phyloP scores from a whole-genome alignment of 2,329 filamentous ascomycete genomes.

The Alternaria novae-zelandiae region DNA sequence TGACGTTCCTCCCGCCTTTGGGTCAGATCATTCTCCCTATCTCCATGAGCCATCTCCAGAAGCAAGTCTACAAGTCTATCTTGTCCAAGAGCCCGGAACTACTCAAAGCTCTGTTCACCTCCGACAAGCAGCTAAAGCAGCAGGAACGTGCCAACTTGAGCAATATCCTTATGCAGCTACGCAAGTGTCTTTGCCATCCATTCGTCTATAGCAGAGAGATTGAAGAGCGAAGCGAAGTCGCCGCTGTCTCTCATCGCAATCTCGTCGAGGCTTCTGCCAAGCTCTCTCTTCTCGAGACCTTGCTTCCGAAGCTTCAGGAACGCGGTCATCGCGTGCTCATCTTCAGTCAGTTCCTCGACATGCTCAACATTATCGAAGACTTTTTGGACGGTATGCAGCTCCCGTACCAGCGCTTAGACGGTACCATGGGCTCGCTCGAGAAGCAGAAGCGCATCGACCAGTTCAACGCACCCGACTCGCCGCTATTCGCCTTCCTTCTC shows the following conservation, averaged over 20 bases:
- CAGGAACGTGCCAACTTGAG: constrained; percentile 81
- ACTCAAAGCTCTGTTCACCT: constrained; percentile 83
- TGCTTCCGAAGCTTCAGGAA: constrained; percentile 85
- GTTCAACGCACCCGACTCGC: constrained; percentile 85
- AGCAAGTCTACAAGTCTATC: constrained; percentile 93
- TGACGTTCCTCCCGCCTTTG: constrained; percentile 92
- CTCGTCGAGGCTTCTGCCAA: constrained; percentile 92
- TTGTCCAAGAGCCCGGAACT: constrained; percentile 88
- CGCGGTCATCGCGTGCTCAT: constrained; percentile 89
- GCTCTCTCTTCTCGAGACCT: constrained; percentile 79
- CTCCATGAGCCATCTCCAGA: constrained; percentile 93
- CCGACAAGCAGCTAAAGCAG: constrained; percentile 64
- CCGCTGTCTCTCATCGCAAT: constrained; percentile 73
- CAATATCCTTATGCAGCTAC: constrained; percentile 94
- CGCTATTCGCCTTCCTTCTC: constrained; percentile 86
- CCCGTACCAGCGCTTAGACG: constrained; percentile 81
- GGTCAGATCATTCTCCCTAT: constrained; percentile 93
- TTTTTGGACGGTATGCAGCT: constrained; percentile 80
- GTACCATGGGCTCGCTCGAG: constrained; percentile 77
- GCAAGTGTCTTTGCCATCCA: constrained; percentile 94
- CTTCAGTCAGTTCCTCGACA: constrained; percentile 92
- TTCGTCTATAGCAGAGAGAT: constrained; percentile 92
- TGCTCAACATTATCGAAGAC: constrained; percentile 88
- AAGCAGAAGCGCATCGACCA: constrained; percentile 95
- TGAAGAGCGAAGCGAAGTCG: constrained; percentile 75